Percentiles rank a stretch among this genome's conserved stretches.
These are phyloP conservation scores for Puya raimondii DNA, from an alignment of 176 grass and related monocot genomes.

Conservation along the genomic window DNA sequence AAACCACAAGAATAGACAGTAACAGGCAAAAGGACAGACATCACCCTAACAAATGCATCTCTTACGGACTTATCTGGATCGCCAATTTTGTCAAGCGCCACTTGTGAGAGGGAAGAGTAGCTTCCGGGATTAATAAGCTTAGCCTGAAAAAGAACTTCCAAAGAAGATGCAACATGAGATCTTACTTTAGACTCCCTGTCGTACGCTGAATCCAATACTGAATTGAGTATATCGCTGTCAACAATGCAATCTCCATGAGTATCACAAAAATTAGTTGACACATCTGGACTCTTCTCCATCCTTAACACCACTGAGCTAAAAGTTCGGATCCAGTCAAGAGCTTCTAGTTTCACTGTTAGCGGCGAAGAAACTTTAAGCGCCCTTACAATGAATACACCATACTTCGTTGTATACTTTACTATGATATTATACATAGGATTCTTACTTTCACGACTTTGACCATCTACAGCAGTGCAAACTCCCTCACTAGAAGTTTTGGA, in stretches of 20 bases:
- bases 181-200: constrained; percentile 80
- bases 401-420: constrained; percentile 51
- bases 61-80: constrained; percentile 80
- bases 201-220: constrained; percentile 79
- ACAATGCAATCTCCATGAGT: constrained; percentile 35
- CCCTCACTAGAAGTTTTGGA: constrained; percentile 30
- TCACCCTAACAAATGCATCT: constrained; percentile 60
- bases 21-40: constrained; percentile 57
- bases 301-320: constrained; percentile 40
- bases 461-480: constrained; percentile 22
- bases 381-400: constrained; percentile 41
- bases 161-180: constrained; percentile 61
- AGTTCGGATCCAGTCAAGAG: constrained; percentile 64
- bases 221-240: constrained; percentile 47
- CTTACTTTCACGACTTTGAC: constrained; percentile 24
- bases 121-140: constrained; percentile 59
- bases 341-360: constrained; percentile 61
- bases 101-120: constrained; percentile 42
- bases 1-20: constrained; percentile 74
- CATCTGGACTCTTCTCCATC: constrained; percentile 30
- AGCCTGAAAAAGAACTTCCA: constrained; percentile 62
- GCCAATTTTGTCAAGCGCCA: constrained; percentile 88
- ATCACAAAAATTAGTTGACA: constrained; percentile 32
- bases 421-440: constrained; percentile 28
- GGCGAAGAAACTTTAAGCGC: constrained; percentile 54